Conservation (phyloP, 2,329 filamentous ascomycete genomes). For the Ophiostoma populinum region DNA sequence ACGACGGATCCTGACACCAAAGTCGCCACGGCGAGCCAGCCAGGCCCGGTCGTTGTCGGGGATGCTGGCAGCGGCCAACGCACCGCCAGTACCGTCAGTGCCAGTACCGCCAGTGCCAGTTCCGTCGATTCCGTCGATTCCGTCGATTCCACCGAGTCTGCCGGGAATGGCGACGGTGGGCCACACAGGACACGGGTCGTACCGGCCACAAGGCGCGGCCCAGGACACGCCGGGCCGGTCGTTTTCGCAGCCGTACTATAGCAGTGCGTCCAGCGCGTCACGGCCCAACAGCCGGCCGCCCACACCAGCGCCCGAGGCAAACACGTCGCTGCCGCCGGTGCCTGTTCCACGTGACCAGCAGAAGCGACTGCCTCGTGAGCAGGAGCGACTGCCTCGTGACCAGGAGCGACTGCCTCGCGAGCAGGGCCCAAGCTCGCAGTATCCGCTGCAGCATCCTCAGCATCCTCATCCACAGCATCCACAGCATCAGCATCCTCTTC, state of each 20-base stretch:
- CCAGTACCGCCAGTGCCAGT: too few species aligned
- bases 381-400: constrained; percentile 1
- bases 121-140: too few species aligned
- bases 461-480: neutral
- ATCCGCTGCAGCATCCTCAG: neutral
- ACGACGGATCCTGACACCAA: constrained; percentile 35
- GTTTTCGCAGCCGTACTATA: constrained; percentile 10
- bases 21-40: constrained; percentile 38
- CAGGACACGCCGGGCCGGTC: constrained; percentile 10
- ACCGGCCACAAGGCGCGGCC: constrained; percentile 1
- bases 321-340: neutral
- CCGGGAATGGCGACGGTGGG: too few species aligned
- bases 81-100: constrained; percentile 8
- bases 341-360: neutral
- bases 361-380: too few species aligned
- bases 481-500: neutral
- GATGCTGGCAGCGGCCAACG: neutral
- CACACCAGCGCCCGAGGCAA: neutral
- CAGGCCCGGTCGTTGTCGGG: constrained; percentile 17
- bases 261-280: neutral
- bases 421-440: neutral
- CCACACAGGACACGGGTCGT: too few species aligned
- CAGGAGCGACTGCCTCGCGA: neutral
- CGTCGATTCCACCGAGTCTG: too few species aligned
- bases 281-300: neutral